Base-by-base conservation (phyloP, 139 green algal genomes). In the Nannochloris sp. region DNA sequence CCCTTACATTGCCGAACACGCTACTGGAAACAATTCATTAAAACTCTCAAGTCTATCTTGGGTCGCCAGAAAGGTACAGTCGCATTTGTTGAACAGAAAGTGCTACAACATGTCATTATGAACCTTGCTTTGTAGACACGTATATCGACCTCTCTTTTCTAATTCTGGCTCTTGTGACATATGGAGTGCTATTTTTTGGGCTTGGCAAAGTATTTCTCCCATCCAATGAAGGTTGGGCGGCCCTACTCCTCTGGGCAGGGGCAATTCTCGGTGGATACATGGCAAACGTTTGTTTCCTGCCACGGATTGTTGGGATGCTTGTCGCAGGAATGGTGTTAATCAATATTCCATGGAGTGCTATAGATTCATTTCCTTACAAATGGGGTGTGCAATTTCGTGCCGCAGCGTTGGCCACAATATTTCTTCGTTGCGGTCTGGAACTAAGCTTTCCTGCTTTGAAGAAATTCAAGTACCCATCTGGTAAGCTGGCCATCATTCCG, bases 391-490 rank as follows among this genome's bases (percentile, higher is more conserved):
- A 83, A 61, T 86, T 91, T 27, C 70, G 86, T 7, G 81, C 78
- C 0, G 77, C 64, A 16, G 87, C 86, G 0, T 72, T 95, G 31
- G 75, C 78, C 14, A 82, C 87, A 24, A 95, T 95, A 48, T 89
- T 95, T 59, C 69, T 93, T 57, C 75, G 87, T 21, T 91, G 79
- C 3, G 87, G 87, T 0, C 73, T 92, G 62, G 85, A 92, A 71
- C 71, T 94, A 29, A 81, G 91, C 61, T 75, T 89, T 46, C 73
- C 73, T 44, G 64, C 69, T 7, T 69, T 77, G 62, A 55, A 53
- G 15, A 40, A 55, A 21, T 73, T 53, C 55, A 73, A 78, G 61
- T 57, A 68, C 23, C 75, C 56, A 1, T 65, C 70, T n/a, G 68
- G 68, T 19, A 58, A 59, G 14, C 11, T 77, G 11, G 70, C 70